These are phyloP conservation scores for Fusarium xylarioides DNA, from an alignment of 2,329 filamentous ascomycete species.

Conservation along the genomic window DNA sequence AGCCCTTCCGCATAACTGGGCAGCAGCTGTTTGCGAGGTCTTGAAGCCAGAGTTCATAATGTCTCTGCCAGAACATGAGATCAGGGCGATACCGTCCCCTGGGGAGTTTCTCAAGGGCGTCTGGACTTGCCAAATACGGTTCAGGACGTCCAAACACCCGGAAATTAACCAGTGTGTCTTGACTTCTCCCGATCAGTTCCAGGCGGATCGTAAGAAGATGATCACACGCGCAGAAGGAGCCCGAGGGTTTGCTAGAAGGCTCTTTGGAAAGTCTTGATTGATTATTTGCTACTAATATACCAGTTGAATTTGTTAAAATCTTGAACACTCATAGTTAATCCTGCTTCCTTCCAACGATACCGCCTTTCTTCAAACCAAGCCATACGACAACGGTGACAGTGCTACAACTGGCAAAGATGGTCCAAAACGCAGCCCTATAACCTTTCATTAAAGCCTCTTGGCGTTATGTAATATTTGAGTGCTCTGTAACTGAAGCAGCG, in stretches of 20 bases:
- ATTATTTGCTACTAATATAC: background rate
- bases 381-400: slow-evolving; percentile 48
- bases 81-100: background rate
- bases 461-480: slow-evolving; percentile 39
- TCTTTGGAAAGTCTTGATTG: background rate
- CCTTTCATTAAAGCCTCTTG: slow-evolving; percentile 57
- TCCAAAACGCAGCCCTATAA: slow-evolving; percentile 63
- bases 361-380: slow-evolving; percentile 56
- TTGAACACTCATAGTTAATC: slow-evolving; percentile 23
- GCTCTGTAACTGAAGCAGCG: slow-evolving; percentile 54
- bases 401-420: slow-evolving; percentile 54
- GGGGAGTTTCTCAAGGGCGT: background rate
- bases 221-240: background rate
- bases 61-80: background rate
- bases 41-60: background rate
- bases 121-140: background rate
- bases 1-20: background rate
- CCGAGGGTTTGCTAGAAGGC: background rate
- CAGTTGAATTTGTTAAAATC: too few relatives aligned
- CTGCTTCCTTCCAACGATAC: slow-evolving; percentile 60
- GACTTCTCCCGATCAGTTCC: background rate
- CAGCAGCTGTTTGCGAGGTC: background rate
- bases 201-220: background rate
- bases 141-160: background rate
- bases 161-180: background rate